A percentile compares a stretch with the other conserved stretches of the same genome.
Conservation (phyloP, 164 flowering plant genomes). For the Berberis vulgaris region DNA sequence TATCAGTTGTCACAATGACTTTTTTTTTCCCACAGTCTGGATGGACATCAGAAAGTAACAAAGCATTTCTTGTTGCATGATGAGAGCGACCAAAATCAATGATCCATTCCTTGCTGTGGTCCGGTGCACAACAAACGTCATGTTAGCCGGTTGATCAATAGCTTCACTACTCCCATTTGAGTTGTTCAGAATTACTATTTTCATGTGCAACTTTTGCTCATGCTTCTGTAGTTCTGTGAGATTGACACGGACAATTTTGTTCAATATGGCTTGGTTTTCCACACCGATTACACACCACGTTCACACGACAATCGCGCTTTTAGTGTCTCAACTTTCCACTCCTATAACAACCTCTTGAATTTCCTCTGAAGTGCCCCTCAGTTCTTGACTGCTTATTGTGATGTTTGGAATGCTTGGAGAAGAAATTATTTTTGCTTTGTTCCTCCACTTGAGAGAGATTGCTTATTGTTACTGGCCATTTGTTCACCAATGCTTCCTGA, state of each 20-base stretch:
- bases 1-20: background rate
- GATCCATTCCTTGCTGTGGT: conserved; percentile 6
- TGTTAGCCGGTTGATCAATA: background rate
- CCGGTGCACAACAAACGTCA: background rate
- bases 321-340: background rate
- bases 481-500: background rate
- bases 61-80: conserved; percentile 4
- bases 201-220: background rate
- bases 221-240: background rate
- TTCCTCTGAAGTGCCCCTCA: background rate
- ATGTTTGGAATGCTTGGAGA: background rate
- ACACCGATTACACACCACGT: no score
- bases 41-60: background rate
- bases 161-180: conserved; percentile 1
- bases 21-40: background rate
- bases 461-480: background rate
- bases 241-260: conserved; percentile 1
- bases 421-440: background rate
- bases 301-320: background rate
- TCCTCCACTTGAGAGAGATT: background rate
- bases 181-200: background rate
- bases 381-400: background rate
- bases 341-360: background rate
- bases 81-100: conserved; percentile 4
- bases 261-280: conserved; percentile 1